Evolutionary conservation across 1,284 basidiomycete genomes (phyloP), one percentile per base, ranked within the genome.

Genomic region (Cryptococcus hybrid): DNA sequence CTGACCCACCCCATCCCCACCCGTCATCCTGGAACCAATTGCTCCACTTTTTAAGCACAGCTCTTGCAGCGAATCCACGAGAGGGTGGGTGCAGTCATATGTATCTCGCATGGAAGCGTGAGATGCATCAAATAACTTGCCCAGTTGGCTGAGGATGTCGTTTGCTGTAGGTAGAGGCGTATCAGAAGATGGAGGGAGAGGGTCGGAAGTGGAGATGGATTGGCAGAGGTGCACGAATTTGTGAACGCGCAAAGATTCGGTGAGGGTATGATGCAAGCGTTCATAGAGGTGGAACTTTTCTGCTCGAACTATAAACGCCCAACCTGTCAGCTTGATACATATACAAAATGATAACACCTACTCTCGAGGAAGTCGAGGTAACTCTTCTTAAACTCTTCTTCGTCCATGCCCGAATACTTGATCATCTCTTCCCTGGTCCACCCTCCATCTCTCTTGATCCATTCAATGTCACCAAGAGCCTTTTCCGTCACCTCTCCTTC

Each of bases 1-100:
- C 88, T 65, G 89, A 92, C 9, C 92, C 92, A 51, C 92, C 92
- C 90, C 90, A 95, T 2, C 91, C 91, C 91, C 91, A 47, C 54
- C 56, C 30, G 68, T 69, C 60, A 68, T 64, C 56, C 70, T 48
- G 12, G 85, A 87, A 1, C 90, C 91, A 58, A 86, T 83, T 7
- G 90, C 89, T 8, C 90, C 90, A 3, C 85, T 83, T 15, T 83
- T 79, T 54, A 65, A 84, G 82, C 63, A 93, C 72, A 70, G 65
- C 68, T 9, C 83, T 83, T 68, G 67, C 12, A 94, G 81, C 65
- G 84, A 75, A 70, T 94, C 85, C 13, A 93, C 79, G 74, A 91
- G 88, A 1, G 84, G 82, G 68, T 88, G 89, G 7, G 89, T 90
- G 74, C 88, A 91, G 62, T 92, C 85, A 69, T 83, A 92, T 7